Conservation (phyloP, 2,329 filamentous ascomycete species). For the Venturia effusa region DNA sequence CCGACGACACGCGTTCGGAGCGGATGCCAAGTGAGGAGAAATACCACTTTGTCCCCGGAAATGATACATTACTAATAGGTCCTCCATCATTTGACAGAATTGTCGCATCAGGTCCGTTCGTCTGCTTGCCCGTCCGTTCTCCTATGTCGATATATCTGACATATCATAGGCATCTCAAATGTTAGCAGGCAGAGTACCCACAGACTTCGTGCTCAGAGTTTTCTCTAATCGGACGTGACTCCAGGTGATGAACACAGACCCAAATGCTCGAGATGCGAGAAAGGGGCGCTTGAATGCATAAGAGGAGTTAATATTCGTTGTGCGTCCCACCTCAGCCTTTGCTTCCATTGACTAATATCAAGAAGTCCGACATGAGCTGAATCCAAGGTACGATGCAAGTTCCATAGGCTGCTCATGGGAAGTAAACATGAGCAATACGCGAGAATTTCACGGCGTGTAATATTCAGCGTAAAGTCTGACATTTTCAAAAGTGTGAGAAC, state of each 20-base stretch:
- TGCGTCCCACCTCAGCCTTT: not conserved
- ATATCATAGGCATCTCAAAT: constrained; percentile 1
- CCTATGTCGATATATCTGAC: not conserved
- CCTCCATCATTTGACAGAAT: not conserved
- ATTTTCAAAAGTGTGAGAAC: constrained; percentile 16
- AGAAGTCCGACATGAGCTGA: not conserved
- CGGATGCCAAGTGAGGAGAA: not conserved
- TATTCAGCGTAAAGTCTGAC: not conserved
- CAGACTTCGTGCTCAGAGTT: not conserved
- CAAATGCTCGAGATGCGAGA: not conserved
- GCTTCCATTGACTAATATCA: not conserved
- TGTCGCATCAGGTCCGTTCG: not conserved
- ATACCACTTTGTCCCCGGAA: not conserved
- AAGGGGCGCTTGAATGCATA: not conserved
- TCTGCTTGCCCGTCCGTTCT: not conserved
- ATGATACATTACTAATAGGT: not conserved
- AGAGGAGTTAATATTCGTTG: constrained; percentile 2
- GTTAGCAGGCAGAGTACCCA: not conserved
- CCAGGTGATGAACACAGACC: constrained; percentile 3
- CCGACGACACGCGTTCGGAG: not conserved
- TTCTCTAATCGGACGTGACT: not conserved
- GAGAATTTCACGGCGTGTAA: too few species aligned
- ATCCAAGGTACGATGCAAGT: not conserved
- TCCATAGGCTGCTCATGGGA: not conserved
- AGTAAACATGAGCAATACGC: not conserved